phyloP scores from a whole-genome alignment of 1,284 basidiomycete genomes.

The Cutaneotrichosporon sp. region DNA sequence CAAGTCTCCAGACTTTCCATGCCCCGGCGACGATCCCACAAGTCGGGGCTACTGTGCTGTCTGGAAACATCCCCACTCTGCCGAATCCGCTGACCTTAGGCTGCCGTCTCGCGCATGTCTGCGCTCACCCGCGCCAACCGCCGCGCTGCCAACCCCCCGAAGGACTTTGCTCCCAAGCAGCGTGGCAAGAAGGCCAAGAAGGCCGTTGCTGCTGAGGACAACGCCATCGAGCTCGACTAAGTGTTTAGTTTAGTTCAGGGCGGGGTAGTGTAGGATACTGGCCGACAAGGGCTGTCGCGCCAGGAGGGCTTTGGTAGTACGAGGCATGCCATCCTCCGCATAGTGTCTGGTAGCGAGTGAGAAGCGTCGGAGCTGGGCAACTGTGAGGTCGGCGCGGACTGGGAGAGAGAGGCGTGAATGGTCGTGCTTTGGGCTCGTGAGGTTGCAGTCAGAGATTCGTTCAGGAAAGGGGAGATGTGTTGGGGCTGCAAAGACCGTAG shows the following conservation, averaged over 20 bases:
- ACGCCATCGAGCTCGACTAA: conserved; percentile 48
- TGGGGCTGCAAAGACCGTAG: too few relatives aligned
- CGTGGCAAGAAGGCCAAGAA: conserved; percentile 77
- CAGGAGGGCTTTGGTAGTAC: conserved; percentile 16
- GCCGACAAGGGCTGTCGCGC: conserved; percentile 9
- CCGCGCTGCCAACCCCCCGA: conserved; percentile 62
- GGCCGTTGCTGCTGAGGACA: conserved; percentile 60
- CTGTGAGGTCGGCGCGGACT: too few relatives aligned
- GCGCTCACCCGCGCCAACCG: conserved; percentile 66
- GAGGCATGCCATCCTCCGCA: conserved; percentile 13
- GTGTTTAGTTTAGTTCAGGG: neutral
- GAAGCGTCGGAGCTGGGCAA: neutral
- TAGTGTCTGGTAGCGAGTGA: neutral
- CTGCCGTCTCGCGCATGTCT: conserved; percentile 72
- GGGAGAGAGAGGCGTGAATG: too few relatives aligned
- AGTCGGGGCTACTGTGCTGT: conserved; percentile 6
- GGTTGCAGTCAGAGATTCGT: too few relatives aligned
- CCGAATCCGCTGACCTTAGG: conserved; percentile 52
- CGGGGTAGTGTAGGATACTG: conserved; percentile 1
- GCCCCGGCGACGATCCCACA: conserved; percentile 7
- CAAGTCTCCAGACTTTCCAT: conserved; percentile 14
- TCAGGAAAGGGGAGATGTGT: too few relatives aligned
- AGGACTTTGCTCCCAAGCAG: conserved; percentile 59
- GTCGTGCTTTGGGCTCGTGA: too few relatives aligned
- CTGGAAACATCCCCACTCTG: conserved; percentile 4